Conservation (phyloP, 2,329 filamentous ascomycete species). For the Penicillium olsonii region DNA sequence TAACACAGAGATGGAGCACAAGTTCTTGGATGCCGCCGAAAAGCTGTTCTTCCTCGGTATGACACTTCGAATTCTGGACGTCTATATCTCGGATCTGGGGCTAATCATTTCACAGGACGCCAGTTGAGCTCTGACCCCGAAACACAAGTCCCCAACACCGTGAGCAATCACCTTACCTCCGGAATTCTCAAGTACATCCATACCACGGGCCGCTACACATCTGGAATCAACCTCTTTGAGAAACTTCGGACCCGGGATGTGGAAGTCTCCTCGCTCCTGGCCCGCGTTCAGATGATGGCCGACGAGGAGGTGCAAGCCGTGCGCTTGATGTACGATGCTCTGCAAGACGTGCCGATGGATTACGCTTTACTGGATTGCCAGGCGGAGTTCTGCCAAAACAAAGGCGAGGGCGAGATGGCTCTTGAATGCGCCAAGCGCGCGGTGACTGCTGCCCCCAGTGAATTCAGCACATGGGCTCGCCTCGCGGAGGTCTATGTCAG, state of each 20-base stretch:
- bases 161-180: slow-evolving; percentile 93
- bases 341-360: slow-evolving; percentile 94
- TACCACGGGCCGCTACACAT: slow-evolving; percentile 90
- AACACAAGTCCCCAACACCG: slow-evolving; percentile 94
- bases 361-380: slow-evolving; percentile 95
- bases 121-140: slow-evolving; percentile 95
- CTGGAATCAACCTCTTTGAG: slow-evolving; percentile 96
- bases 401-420: slow-evolving; percentile 83
- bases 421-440: slow-evolving; percentile 91
- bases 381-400: slow-evolving; percentile 85
- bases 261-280: slow-evolving; percentile 89
- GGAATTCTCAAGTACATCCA: slow-evolving; percentile 92
- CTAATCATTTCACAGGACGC: slow-evolving; percentile 63
- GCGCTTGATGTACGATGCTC: slow-evolving; percentile 78
- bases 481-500: slow-evolving; percentile 91
- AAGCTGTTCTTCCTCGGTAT: slow-evolving; percentile 89
- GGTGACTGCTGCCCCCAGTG: slow-evolving; percentile 91
- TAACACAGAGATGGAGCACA: slow-evolving; percentile 96
- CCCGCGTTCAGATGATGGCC: slow-evolving; percentile 88
- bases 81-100: neutral
- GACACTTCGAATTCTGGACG: too few species aligned
- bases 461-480: slow-evolving; percentile 95
- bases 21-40: slow-evolving; percentile 91
- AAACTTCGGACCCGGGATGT: slow-evolving; percentile 88
- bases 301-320: slow-evolving; percentile 98